Evolutionary conservation across 495 filamentous ascomycete genomes (phyloP), one percentile per base, ranked within the genome.

Genomic region (Talaromyces thailandensis): DNA sequence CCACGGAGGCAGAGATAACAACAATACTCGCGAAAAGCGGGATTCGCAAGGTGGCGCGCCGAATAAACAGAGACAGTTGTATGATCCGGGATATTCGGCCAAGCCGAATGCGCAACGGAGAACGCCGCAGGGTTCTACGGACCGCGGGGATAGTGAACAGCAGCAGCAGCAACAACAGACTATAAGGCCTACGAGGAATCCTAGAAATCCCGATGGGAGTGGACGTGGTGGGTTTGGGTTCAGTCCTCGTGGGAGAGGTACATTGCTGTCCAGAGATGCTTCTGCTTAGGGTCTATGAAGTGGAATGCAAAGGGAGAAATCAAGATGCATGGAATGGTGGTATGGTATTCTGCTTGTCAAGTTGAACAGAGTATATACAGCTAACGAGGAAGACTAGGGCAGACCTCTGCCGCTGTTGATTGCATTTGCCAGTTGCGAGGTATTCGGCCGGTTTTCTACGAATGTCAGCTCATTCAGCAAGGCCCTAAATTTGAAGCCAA

Each of bases 141-240:
- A 68, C 68, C 77, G 58, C 14, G 37, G 16, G 14, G 62, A 63
- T 35, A 21, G 29, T 14, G 62, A 58, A 73, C 31, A 72, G 73
- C 66, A 69, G 74, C 66, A 69, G 74, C 48, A 52, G 21, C 48
- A 52, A 21, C 72, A 72, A 73, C 66, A 69, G 74, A 64, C 75
- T 73, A 73, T 75, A 74, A 71, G 81, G 75, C 83, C 82, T 18
- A 84, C 88, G 61, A 85, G 92, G 32, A 74, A 75, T 67, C 92
- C 92, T 23, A 81, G 84, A 63, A 89, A 88, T 2, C 92, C 92
- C 8, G 90, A 95, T 71, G 78, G 78, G 26, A 90, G 82, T 68
- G 90, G 88, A 61, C 82, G 86, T 70, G 87, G 87, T 50, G 90
- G 90, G 1, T 91, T 90, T 69, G 86, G 84, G 65, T 84, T 85